Conservation (phyloP, 495 filamentous ascomycete species). For the Podospora appendiculata region DNA sequence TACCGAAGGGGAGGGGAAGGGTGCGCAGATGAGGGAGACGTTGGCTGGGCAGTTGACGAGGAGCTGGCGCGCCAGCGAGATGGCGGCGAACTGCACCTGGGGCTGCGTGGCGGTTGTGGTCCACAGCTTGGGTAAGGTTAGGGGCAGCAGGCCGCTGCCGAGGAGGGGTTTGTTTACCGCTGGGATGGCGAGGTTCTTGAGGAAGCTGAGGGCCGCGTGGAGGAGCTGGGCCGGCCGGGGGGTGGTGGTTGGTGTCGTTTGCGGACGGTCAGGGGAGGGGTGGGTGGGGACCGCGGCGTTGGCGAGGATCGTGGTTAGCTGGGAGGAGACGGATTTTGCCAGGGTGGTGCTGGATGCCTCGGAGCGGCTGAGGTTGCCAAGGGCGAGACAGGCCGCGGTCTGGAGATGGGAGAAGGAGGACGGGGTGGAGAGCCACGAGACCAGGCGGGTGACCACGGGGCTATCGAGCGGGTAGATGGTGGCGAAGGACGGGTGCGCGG, state of each 20-base stretch:
- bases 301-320: slow-evolving; percentile 46
- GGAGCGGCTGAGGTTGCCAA: slow-evolving; percentile 71
- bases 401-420: slow-evolving; percentile 41
- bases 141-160: slow-evolving; percentile 34
- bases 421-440: slow-evolving; percentile 35
- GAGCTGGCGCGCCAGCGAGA: slow-evolving; percentile 59
- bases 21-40: slow-evolving; percentile 40
- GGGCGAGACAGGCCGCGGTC: slow-evolving; percentile 64
- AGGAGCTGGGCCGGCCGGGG: slow-evolving; percentile 42
- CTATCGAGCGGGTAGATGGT: slow-evolving; percentile 21
- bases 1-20: slow-evolving; percentile 5
- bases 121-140: slow-evolving; percentile 54
- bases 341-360: slow-evolving; percentile 55
- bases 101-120: slow-evolving; percentile 46
- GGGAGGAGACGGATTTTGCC: slow-evolving; percentile 48
- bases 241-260: slow-evolving; percentile 6
- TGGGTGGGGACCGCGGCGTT: slow-evolving; percentile 22
- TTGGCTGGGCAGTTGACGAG: slow-evolving; percentile 51
- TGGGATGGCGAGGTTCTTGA: slow-evolving; percentile 73
- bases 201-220: slow-evolving; percentile 62
- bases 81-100: slow-evolving; percentile 62
- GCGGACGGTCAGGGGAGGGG: slow-evolving; percentile 1
- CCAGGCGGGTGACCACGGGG: slow-evolving; percentile 40
- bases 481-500: slow-evolving; percentile 48
- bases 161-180: slow-evolving; percentile 52